Percentiles rank a stretch among this genome's conserved stretches.
Evolutionary conservation across 768 basidiomycete species (phyloP).

Genomic region (Psilocybe cubensis): DNA sequence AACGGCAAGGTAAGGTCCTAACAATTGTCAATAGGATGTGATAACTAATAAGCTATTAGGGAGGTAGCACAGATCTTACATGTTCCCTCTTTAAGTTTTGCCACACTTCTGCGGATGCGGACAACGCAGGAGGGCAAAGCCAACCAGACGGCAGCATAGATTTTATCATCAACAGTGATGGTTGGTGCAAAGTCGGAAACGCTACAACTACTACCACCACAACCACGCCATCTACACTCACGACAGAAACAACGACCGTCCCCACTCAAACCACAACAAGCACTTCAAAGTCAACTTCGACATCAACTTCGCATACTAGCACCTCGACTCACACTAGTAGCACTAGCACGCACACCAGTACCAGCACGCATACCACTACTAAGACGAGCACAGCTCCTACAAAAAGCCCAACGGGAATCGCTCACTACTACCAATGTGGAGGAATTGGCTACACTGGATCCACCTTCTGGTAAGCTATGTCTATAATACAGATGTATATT

Average conservation of each 20-base stretch:
- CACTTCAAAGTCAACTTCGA: slow-evolving; percentile 1
- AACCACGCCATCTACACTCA: background rate
- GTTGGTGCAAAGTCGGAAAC: slow-evolving; percentile 31
- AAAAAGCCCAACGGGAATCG: background rate
- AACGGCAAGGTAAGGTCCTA: slow-evolving; percentile 36
- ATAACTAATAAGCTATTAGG: slow-evolving; percentile 18
- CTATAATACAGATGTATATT: no score
- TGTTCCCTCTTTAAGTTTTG: slow-evolving; percentile 36
- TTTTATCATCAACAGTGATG: slow-evolving; percentile 34
- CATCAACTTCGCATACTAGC: background rate
- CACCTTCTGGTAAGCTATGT: slow-evolving; percentile 2
- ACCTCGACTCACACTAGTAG: background rate
- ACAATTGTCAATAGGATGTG: background rate
- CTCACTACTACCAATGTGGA: slow-evolving; percentile 18
- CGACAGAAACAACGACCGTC: background rate
- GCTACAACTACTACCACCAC: background rate
- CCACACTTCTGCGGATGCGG: slow-evolving; percentile 29
- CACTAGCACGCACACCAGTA: background rate
- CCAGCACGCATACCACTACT: background rate
- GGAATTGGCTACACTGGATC: slow-evolving; percentile 8
- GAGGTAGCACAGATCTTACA: slow-evolving; percentile 37
- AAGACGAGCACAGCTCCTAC: slow-evolving; percentile 1
- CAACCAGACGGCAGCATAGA: slow-evolving; percentile 36
- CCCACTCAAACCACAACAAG: background rate
- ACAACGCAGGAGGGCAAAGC: slow-evolving; percentile 36